Percentiles rank a stretch among this genome's conserved stretches.
Conservation (phyloP, 129 eudicot species). For the Flaveria robusta region DNA sequence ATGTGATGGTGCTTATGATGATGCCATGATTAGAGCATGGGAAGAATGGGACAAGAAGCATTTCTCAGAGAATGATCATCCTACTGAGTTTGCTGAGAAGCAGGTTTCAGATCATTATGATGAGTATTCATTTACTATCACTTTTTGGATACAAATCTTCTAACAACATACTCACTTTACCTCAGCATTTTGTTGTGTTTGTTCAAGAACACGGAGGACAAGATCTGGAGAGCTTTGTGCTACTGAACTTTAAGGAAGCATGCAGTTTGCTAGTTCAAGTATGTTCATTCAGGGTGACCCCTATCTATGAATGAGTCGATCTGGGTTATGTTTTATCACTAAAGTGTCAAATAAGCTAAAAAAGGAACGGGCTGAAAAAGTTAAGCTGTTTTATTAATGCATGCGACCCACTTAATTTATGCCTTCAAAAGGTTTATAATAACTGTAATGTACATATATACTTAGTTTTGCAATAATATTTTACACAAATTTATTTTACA, state of each 20-base stretch:
- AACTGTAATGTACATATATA: background rate
- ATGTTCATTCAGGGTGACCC: slow-evolving; percentile 20
- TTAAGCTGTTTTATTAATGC: background rate
- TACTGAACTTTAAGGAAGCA: slow-evolving; percentile 74
- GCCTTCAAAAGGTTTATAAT: background rate
- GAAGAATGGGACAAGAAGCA: slow-evolving; percentile 82
- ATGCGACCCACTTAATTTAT: background rate
- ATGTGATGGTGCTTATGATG: slow-evolving; percentile 82
- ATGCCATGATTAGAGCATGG: slow-evolving; percentile 80
- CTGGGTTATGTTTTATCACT: background rate
- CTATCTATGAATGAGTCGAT: background rate
- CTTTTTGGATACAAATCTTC: background rate
- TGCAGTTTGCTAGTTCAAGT: slow-evolving; percentile 90
- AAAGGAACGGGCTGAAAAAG: background rate
- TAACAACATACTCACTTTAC: slow-evolving; percentile 17
- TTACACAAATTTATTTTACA: background rate
- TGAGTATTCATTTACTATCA: slow-evolving; percentile 2
- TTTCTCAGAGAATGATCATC: slow-evolving; percentile 91
- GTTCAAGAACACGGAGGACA: slow-evolving; percentile 95
- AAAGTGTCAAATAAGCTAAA: background rate
- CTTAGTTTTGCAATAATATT: background rate
- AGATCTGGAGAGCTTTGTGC: slow-evolving; percentile 96
- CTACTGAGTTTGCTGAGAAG: slow-evolving; percentile 68
- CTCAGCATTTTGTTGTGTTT: slow-evolving; percentile 82
- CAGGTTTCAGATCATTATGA: slow-evolving; percentile 55